These are phyloP conservation scores for Sclerotinia sclerotiorum DNA, from an alignment of 2,329 filamentous ascomycete species.

Conservation along the genomic window DNA sequence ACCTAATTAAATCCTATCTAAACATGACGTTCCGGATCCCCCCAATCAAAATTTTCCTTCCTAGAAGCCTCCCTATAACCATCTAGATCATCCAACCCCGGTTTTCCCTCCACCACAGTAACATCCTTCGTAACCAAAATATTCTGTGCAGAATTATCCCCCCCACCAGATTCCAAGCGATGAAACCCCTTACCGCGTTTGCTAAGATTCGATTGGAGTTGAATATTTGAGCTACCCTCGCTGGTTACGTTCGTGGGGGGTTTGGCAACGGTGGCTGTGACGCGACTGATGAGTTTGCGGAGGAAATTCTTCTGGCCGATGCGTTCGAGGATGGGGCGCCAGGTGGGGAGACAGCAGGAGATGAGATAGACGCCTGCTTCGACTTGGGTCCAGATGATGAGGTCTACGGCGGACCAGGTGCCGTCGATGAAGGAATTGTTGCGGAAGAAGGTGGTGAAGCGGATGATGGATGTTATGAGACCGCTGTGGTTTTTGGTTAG, in stretches of 20 bases:
- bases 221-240: background rate
- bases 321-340: background rate
- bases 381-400: slow-evolving; percentile 8
- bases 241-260: background rate
- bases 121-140: background rate
- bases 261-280: background rate
- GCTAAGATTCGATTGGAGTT: background rate
- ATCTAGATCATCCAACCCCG: background rate
- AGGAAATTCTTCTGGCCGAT: background rate
- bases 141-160: background rate
- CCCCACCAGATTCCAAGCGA: background rate
- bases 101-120: background rate
- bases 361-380: slow-evolving; percentile 20
- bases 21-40: background rate
- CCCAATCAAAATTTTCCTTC: background rate
- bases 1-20: no score
- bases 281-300: background rate
- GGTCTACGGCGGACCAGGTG: slow-evolving; percentile 1
- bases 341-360: slow-evolving; percentile 14
- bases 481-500: slow-evolving; percentile 7
- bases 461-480: slow-evolving; percentile 15
- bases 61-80: background rate
- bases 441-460: slow-evolving; percentile 19
- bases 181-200: background rate
- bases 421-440: background rate